phyloP scores from a whole-genome alignment of 805 yeast species.

The Candida ulmi region DNA sequence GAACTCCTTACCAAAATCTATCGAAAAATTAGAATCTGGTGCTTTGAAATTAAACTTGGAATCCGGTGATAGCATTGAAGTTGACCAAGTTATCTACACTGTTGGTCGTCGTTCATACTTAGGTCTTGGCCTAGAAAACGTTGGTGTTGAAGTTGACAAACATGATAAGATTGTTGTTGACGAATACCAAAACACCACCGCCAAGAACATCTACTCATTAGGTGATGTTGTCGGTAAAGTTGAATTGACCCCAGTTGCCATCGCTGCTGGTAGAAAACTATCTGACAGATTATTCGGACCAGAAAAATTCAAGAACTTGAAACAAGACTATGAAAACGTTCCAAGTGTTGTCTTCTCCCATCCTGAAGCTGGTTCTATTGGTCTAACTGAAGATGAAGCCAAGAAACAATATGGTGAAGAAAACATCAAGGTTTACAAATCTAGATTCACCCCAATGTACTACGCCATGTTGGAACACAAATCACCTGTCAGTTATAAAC shows the following conservation, averaged over 20 bases:
- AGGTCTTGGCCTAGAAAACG: constrained; percentile 70
- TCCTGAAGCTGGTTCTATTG: constrained; percentile 96
- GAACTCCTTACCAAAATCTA: constrained; percentile 42
- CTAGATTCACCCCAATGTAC: constrained; percentile 88
- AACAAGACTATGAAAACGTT: constrained; percentile 79
- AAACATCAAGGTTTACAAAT: constrained; percentile 72
- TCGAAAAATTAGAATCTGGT: constrained; percentile 45
- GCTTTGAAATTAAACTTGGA: constrained; percentile 42
- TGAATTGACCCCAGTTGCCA: constrained; percentile 97
- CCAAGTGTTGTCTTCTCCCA: constrained; percentile 98
- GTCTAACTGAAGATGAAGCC: constrained; percentile 78
- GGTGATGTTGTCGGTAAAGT: constrained; percentile 94
- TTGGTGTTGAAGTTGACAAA: constrained; percentile 60
- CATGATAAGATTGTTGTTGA: constrained; percentile 69
- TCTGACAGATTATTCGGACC: constrained; percentile 91
- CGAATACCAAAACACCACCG: constrained; percentile 80
- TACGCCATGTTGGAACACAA: constrained; percentile 78
- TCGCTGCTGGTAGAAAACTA: constrained; percentile 94
- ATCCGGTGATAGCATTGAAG: constrained; percentile 41
- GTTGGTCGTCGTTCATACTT: constrained; percentile 80
- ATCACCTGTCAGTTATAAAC: constrained; percentile 82
- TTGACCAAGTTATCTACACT: constrained; percentile 88
- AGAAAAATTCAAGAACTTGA: constrained; percentile 57
- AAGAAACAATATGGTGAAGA: constrained; percentile 71
- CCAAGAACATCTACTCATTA: constrained; percentile 68